These are phyloP conservation scores for Gossypium rotundifolium DNA, from an alignment of 345 rosid species.

Conservation along the genomic window DNA sequence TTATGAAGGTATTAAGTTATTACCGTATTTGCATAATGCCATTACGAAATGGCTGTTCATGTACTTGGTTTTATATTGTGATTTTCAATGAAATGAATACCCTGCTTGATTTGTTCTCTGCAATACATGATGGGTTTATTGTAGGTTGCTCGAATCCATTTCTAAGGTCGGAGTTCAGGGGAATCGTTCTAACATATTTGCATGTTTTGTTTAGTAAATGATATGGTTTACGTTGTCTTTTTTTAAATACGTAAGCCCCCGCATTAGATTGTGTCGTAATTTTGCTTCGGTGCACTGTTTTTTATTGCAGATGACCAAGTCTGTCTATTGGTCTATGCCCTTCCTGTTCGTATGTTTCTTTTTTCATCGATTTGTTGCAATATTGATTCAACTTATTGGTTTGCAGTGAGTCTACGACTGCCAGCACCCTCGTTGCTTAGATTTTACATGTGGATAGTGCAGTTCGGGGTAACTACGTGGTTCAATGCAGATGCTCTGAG, in stretches of 20 bases:
- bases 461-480: neutral
- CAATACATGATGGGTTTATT: neutral
- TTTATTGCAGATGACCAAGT: neutral
- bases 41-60: neutral
- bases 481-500: neutral
- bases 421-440: constrained; percentile 54
- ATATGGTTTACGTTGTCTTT: neutral
- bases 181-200: neutral
- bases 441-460: neutral
- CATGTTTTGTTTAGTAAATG: neutral
- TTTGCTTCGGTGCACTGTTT: neutral
- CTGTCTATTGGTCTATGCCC: neutral
- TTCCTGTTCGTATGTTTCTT: neutral
- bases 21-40: neutral
- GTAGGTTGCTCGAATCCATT: neutral
- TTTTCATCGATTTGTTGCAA: neutral
- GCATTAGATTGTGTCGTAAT: neutral
- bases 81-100: neutral
- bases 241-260: neutral
- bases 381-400: neutral
- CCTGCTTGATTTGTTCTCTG: neutral
- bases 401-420: constrained; percentile 51
- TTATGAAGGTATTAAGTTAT: neutral
- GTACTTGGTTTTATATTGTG: neutral
- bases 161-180: neutral